Percentiles rank a stretch among this genome's conserved stretches.
Conservation (phyloP, 2,329 filamentous ascomycete species). For the Colletotrichum abscissum region DNA sequence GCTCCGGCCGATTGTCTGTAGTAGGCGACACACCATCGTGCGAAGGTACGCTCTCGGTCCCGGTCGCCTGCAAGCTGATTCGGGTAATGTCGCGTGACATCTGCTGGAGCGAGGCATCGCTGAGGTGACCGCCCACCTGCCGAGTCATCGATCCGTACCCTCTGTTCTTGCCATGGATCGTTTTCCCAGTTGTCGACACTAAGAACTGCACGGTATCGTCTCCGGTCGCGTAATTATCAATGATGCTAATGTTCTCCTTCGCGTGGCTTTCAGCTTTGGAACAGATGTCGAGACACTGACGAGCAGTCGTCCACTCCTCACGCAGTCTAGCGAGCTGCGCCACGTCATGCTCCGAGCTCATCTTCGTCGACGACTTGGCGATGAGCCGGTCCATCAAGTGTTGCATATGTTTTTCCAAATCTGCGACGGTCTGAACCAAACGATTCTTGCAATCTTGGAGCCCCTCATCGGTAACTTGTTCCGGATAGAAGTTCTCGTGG, state of each 20-base stretch:
- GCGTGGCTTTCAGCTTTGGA: not conserved
- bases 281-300: not conserved
- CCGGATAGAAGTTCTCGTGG: not conserved
- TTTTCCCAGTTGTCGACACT: constrained; percentile 36
- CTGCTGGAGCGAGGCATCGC: constrained; percentile 35
- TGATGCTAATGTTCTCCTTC: constrained; percentile 33
- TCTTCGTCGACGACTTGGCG: not conserved
- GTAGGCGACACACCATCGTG: not conserved
- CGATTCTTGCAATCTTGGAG: not conserved
- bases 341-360: not conserved
- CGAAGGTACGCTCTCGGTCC: not conserved
- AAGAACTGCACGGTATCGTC: constrained; percentile 37
- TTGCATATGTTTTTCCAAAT: not conserved
- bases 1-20: not conserved
- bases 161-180: constrained; percentile 36
- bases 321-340: not conserved
- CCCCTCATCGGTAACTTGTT: not conserved
- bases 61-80: not conserved
- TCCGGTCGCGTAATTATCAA: constrained; percentile 35
- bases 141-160: constrained; percentile 32
- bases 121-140: constrained; percentile 36
- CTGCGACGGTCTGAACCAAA: not conserved
- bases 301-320: not conserved
- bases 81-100: constrained; percentile 30
- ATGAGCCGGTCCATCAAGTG: not conserved